These are phyloP conservation scores for Apostasia shenzhenica DNA, from an alignment of 106 monocot species.

Conservation along the genomic window DNA sequence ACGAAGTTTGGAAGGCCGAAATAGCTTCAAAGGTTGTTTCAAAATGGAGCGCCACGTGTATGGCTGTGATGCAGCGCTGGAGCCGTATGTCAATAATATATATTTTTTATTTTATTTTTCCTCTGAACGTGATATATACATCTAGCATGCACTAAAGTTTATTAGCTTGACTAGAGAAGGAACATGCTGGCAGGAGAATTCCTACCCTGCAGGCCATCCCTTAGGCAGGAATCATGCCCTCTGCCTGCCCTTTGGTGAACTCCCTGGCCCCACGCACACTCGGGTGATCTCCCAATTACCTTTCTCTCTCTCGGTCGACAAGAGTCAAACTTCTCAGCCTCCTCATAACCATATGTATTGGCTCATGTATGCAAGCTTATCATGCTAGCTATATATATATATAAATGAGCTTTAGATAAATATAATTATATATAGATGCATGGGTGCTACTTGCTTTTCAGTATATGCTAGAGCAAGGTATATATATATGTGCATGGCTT, in stretches of 20 bases:
- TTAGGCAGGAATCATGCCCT: constrained; percentile 2
- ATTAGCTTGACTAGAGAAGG: background rate
- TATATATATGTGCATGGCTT: background rate
- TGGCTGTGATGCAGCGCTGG: background rate
- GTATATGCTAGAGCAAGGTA: background rate
- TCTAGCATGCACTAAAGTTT: background rate
- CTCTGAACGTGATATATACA: background rate
- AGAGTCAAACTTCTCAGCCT: constrained; percentile 5
- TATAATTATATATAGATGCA: background rate
- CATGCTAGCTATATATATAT: background rate
- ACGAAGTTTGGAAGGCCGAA: too few species aligned
- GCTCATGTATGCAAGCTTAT: background rate
- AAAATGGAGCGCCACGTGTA: too few species aligned
- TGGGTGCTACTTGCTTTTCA: background rate
- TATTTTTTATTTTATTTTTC: too few species aligned
- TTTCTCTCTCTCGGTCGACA: background rate
- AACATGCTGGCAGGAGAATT: background rate
- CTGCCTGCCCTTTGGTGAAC: constrained; percentile 3
- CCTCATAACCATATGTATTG: background rate
- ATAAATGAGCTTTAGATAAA: background rate
- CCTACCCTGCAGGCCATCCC: background rate
- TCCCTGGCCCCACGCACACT: background rate
- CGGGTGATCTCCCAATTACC: too few species aligned
- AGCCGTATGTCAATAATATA: too few species aligned
- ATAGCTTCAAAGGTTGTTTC: too few species aligned